Base-by-base conservation (phyloP, 2,329 filamentous ascomycete species). In the Thielaviopsis euricoi region DNA sequence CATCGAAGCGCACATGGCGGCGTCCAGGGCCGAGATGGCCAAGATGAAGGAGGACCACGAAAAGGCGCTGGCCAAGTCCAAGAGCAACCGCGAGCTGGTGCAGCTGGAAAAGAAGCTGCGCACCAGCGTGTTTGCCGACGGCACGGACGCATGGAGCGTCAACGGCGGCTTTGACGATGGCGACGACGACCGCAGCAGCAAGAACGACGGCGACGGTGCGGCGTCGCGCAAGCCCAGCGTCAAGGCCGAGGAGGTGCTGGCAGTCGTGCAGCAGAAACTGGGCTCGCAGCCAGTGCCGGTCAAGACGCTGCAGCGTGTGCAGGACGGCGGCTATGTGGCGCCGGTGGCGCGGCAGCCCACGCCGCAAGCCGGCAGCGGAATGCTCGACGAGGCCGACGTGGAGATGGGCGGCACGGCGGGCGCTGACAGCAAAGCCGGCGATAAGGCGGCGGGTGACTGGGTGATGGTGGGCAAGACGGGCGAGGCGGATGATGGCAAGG, bases 1-100 rank as follows among this genome's bases (percentile, higher is more conserved):
- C 40, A 86, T 90, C 1, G 73, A 80, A 22, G 80, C 85, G 53
- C 85, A 86, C 66, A 77, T 93, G 12, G 77, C 80, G 9, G 80
- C 86, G 26, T 86, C 87, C 55, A 81, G 87, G 61, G 81, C 81
- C 0, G 90, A 97, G 65, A 89, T 97, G 58, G 86, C 90, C 64
- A 83, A 81, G 64, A 83, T 97, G 79, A 88, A 89, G 69, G 80
- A 79, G 37, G 81, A 85, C 26, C 91, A 98, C 68, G 83, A 81
- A 2, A 82, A 81, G 65, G 79, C 83, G 59, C 79, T 97, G 72
- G 81, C 82, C 23, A 85, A 83, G 62, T 79, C 95, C 64, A 85
- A 84, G 68, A 79, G 81, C 58, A 83, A 81, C 57, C 85, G 85
- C 7, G 70, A 82, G 0, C 75, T 95, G 54, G 83, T 82, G 64